Evolutionary conservation across 805 yeast genomes (phyloP).

Genomic region (Peterozyma xylosa): DNA sequence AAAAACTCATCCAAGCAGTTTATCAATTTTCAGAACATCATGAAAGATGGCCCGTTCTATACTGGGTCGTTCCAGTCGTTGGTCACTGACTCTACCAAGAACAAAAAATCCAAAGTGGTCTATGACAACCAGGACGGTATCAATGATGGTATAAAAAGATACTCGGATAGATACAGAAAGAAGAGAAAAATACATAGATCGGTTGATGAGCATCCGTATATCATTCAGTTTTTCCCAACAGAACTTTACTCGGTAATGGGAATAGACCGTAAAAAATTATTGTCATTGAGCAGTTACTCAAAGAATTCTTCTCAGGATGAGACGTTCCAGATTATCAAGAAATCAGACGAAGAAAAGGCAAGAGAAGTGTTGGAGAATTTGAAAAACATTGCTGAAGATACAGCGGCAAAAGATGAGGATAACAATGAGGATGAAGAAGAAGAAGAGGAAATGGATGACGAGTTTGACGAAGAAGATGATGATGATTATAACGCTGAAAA

Average conservation of each 20-base stretch:
- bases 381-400: slow-evolving; percentile 26
- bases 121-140: slow-evolving; percentile 32
- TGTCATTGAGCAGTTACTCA: slow-evolving; percentile 30
- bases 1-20: slow-evolving; percentile 44
- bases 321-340: background rate
- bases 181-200: slow-evolving; percentile 65
- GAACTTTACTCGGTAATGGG: slow-evolving; percentile 75
- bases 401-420: slow-evolving; percentile 30
- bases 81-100: slow-evolving; percentile 12
- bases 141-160: slow-evolving; percentile 71
- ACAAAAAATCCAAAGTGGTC: slow-evolving; percentile 16
- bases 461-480: slow-evolving; percentile 66
- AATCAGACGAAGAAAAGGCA: slow-evolving; percentile 17
- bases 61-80: slow-evolving; percentile 40
- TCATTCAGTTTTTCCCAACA: slow-evolving; percentile 61
- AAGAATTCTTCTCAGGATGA: slow-evolving; percentile 15
- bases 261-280: slow-evolving; percentile 39
- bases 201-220: slow-evolving; percentile 72
- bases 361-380: slow-evolving; percentile 21
- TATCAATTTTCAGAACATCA: slow-evolving; percentile 42
- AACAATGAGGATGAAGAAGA: slow-evolving; percentile 32
- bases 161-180: slow-evolving; percentile 73
- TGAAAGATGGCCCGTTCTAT: slow-evolving; percentile 60
- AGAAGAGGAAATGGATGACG: slow-evolving; percentile 59
- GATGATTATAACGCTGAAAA: slow-evolving; percentile 77